Conservation (phyloP, 2,329 filamentous ascomycete species). For the Cytospora mali region DNA sequence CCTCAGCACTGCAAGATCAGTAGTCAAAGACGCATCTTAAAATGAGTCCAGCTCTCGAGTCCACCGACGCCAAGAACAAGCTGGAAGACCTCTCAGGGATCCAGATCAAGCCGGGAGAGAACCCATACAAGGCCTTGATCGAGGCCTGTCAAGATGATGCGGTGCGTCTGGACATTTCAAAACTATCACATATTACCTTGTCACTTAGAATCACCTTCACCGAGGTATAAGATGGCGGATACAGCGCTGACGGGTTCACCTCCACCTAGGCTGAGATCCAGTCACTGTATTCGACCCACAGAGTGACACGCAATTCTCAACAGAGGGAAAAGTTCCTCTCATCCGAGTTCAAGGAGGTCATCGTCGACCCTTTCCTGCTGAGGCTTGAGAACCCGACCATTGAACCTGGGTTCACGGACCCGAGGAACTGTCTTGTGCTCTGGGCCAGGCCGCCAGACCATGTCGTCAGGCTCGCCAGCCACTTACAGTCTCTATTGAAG, state of each 20-base stretch:
- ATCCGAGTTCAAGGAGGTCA: constrained; percentile 67
- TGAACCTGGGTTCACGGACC: constrained; percentile 72
- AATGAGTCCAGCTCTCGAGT: constrained; percentile 43
- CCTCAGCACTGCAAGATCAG: background rate
- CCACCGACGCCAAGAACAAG: constrained; percentile 51
- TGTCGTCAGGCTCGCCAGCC: constrained; percentile 66
- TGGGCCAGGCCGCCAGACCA: constrained; percentile 82
- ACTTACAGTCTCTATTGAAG: constrained; percentile 68
- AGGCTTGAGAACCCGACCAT: constrained; percentile 66
- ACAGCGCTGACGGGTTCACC: constrained; percentile 18
- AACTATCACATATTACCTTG: background rate
- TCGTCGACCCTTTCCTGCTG: constrained; percentile 74
- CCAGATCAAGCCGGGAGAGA: constrained; percentile 56
- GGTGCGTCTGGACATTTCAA: constrained; percentile 49
- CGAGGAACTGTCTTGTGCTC: constrained; percentile 80
- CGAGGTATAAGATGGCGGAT: too few relatives aligned
- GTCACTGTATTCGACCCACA: constrained; percentile 71
- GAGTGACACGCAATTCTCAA: constrained; percentile 72
- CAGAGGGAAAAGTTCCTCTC: constrained; percentile 75
- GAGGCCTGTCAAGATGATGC: constrained; percentile 65
- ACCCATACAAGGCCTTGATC: constrained; percentile 78
- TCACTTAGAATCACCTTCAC: too few relatives aligned
- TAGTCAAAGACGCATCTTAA: background rate
- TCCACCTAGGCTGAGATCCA: constrained; percentile 65
- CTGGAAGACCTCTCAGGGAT: constrained; percentile 59